Conservation (phyloP, 2,329 filamentous ascomycete species). For the Nemania serpens region DNA sequence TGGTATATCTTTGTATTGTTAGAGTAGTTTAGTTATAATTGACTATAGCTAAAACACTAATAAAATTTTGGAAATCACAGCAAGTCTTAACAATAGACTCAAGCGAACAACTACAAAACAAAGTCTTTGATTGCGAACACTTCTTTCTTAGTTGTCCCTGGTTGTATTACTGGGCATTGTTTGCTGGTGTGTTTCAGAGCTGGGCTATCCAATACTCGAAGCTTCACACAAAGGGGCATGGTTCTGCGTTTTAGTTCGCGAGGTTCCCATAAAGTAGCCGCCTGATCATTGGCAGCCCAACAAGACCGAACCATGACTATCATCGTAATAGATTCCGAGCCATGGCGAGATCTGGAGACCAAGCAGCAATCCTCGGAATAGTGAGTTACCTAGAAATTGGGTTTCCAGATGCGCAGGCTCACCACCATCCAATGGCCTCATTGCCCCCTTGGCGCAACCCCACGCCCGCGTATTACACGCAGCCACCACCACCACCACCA, state of each 20-base stretch:
- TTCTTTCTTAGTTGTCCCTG: neutral
- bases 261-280: neutral
- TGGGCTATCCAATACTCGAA: neutral
- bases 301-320: neutral
- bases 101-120: neutral
- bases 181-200: neutral
- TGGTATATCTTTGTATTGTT: neutral
- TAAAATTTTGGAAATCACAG: neutral
- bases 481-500: neutral
- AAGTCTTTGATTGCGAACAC: neutral
- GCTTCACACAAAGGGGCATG: neutral
- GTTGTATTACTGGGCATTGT: neutral
- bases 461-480: neutral
- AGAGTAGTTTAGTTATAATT: neutral
- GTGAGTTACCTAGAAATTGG: conserved; percentile 6
- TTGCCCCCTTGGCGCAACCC: too few species aligned
- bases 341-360: conserved; percentile 2
- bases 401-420: neutral
- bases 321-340: neutral
- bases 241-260: neutral
- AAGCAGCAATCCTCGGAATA: neutral
- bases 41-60: neutral
- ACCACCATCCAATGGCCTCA: too few species aligned
- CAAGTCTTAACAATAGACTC: neutral
- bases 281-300: neutral